Base-by-base conservation (phyloP, 2,329 filamentous ascomycete genomes). In the Coleophoma eucalyptorum region DNA sequence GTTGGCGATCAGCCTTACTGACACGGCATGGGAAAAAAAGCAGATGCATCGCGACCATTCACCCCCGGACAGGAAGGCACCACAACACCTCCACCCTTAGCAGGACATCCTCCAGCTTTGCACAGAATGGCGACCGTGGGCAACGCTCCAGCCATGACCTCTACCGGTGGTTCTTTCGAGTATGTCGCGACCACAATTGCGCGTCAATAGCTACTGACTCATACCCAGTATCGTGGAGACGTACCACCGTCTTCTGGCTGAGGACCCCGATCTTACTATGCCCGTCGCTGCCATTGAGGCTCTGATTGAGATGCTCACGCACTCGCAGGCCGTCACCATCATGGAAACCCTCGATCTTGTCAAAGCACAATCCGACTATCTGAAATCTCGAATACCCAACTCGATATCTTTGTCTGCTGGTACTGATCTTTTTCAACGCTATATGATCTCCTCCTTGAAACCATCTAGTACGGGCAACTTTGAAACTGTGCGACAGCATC, bases 371-470 rank as follows among this genome's bases (percentile, higher is more conserved):
- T 93, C 90, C 46, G 77, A 81, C 48, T 81, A 84, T 62, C 82
- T 99, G 57, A 93, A 92, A 69, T 77, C 78, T 51, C 83, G 85
- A 18, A 87, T 96, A 48, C 79, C 87, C 7, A 97, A 99, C 72
- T 89, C 92, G 13, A 89, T 97, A 50, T 93, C 92, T 4, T 83
- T 97, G 15, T 91, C 89, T 45, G 94, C 95, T 50, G 94, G 94
- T 62, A 96, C 92, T 53, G 92, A 97, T 68, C 83, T 97, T 52
- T 97, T 99, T 76, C 89, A 94, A 68, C 87, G 93, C 67, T 97
- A 96, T 71, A 83, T 99, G 60, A 87, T 96, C 63, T 84, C 85
- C 50, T 90, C 79, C 56, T 76, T 86, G 33, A 65, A 66, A 34
- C 74, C 63, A 61, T 78, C 21, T 59, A 74, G 57, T 65, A 75